These are phyloP conservation scores for Chaetomium cochliodes DNA, from an alignment of 495 filamentous ascomycete genomes.

Conservation along the genomic window DNA sequence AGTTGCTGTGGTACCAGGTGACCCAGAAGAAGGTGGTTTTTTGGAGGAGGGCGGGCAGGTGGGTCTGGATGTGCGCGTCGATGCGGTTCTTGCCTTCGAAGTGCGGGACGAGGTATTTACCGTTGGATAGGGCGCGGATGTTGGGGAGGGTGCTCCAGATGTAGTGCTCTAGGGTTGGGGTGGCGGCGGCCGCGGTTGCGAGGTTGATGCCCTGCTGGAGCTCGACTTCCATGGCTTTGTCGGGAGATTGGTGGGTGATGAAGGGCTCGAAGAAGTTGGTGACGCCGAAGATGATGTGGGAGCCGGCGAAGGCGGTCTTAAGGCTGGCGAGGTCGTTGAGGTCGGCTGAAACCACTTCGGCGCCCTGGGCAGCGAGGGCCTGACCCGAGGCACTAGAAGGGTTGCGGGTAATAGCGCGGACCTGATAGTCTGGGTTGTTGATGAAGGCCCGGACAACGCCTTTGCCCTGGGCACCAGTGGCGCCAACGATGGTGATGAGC, in stretches of 20 bases:
- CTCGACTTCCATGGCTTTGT: constrained; percentile 50
- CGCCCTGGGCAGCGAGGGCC: constrained; percentile 42
- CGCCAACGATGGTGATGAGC: constrained; percentile 60
- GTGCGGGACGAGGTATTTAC: constrained; percentile 40
- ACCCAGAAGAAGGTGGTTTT: constrained; percentile 48
- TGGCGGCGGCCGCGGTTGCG: constrained; percentile 51
- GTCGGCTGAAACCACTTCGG: constrained; percentile 51
- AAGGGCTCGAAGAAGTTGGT: constrained; percentile 57
- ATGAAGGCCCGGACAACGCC: constrained; percentile 56
- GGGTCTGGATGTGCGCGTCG: constrained; percentile 39
- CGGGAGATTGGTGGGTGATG: constrained; percentile 33
- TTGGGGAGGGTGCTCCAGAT: constrained; percentile 50
- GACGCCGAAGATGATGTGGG: constrained; percentile 57
- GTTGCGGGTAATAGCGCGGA: constrained; percentile 61
- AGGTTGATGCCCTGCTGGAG: constrained; percentile 57
- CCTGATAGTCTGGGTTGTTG: constrained; percentile 50
- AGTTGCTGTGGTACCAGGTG: constrained; percentile 34
- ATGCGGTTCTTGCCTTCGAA: constrained; percentile 43
- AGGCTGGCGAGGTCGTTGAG: constrained; percentile 51
- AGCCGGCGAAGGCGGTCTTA: constrained; percentile 50
- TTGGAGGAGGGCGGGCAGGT: constrained; percentile 25
- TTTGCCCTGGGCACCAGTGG: constrained; percentile 63
- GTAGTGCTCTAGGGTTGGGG: constrained; percentile 45
- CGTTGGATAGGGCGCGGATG: constrained; percentile 26
- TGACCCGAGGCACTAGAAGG: constrained; percentile 45